A percentile compares a stretch with the other conserved stretches of the same genome.
These are phyloP conservation scores for Oidiodendron maius DNA, from an alignment of 495 filamentous ascomycete species.

Conservation along the genomic window DNA sequence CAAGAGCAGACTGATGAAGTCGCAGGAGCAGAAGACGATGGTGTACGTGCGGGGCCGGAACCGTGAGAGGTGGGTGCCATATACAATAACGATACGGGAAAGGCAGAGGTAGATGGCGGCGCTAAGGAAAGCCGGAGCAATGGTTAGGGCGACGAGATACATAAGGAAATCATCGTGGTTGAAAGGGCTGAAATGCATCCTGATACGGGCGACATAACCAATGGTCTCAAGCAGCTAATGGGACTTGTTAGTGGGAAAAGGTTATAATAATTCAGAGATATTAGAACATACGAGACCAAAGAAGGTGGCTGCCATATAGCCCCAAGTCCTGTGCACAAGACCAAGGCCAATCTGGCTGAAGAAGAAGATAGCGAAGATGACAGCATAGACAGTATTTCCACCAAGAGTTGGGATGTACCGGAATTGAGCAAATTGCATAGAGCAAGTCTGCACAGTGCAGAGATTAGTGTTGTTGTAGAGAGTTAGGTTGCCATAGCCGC, in stretches of 20 bases:
- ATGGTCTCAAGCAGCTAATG: slow-evolving; percentile 3
- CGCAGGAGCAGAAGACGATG: slow-evolving; percentile 45
- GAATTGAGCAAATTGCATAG: slow-evolving; percentile 25
- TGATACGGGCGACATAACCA: slow-evolving; percentile 32
- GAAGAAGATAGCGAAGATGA: slow-evolving; percentile 23
- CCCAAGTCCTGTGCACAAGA: slow-evolving; percentile 23
- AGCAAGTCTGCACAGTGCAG: slow-evolving; percentile 28
- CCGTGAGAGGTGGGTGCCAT: slow-evolving; percentile 39
- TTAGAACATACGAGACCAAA: slow-evolving; percentile 25
- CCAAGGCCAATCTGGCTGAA: slow-evolving; percentile 20
- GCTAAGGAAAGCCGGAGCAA: slow-evolving; percentile 48
- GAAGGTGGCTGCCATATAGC: slow-evolving; percentile 32
- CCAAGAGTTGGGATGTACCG: slow-evolving; percentile 31
- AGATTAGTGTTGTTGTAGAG: slow-evolving; percentile 11
- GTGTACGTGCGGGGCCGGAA: slow-evolving; percentile 45
- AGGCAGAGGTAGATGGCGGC: slow-evolving; percentile 52
- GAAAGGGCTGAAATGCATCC: slow-evolving; percentile 35
- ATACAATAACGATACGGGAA: slow-evolving; percentile 42
- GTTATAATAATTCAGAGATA: no score
- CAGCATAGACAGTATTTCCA: slow-evolving; percentile 32
- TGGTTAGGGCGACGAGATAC: slow-evolving; percentile 40
- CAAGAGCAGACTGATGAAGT: slow-evolving; percentile 47
- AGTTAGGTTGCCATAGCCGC: slow-evolving; percentile 15
- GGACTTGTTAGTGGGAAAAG: neutral
- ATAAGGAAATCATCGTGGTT: slow-evolving; percentile 28